Percentiles rank a stretch among this genome's conserved stretches.
Evolutionary conservation across 2,329 filamentous ascomycete species (phyloP).

Genomic region (Clarireedia paspali): DNA sequence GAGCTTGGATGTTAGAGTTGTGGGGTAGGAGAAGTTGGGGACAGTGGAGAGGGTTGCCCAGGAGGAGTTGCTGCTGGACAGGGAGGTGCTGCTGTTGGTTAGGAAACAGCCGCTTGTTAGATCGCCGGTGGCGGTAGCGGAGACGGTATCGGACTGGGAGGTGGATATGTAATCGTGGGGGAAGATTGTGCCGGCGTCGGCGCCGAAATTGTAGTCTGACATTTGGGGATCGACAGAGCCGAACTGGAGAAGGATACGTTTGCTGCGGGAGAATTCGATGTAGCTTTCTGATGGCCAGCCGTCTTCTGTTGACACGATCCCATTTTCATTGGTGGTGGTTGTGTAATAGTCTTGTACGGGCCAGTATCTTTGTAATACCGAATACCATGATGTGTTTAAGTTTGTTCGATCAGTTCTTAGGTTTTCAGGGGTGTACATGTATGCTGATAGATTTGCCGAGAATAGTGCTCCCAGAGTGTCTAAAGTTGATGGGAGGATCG

Average conservation of each 20-base stretch:
- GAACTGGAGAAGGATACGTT: conserved; percentile 47
- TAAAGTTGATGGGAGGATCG: conserved; percentile 36
- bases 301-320: conserved; percentile 40
- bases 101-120: conserved; percentile 48
- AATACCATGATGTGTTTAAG: conserved; percentile 52
- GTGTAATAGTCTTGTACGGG: conserved; percentile 47
- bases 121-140: conserved; percentile 31
- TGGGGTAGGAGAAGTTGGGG: conserved; percentile 24
- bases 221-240: conserved; percentile 51
- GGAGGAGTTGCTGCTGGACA: conserved; percentile 43
- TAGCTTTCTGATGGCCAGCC: conserved; percentile 59
- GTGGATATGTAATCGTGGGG: conserved; percentile 36
- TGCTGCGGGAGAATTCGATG: conserved; percentile 45
- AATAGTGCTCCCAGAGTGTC: conserved; percentile 41
- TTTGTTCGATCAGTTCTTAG: conserved; percentile 45
- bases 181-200: conserved; percentile 47
- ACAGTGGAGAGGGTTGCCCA: conserved; percentile 37
- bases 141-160: conserved; percentile 25
- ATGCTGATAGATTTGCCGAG: conserved; percentile 38
- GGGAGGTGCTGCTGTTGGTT: conserved; percentile 31
- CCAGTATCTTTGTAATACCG: conserved; percentile 32
- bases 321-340: conserved; percentile 20
- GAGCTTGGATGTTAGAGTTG: conserved; percentile 25
- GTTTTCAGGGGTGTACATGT: conserved; percentile 45
- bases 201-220: conserved; percentile 43